Percentiles rank a stretch among this genome's conserved stretches.
These are phyloP conservation scores for Saturnispora silvae DNA, from an alignment of 805 yeast species.

Conservation along the genomic window DNA sequence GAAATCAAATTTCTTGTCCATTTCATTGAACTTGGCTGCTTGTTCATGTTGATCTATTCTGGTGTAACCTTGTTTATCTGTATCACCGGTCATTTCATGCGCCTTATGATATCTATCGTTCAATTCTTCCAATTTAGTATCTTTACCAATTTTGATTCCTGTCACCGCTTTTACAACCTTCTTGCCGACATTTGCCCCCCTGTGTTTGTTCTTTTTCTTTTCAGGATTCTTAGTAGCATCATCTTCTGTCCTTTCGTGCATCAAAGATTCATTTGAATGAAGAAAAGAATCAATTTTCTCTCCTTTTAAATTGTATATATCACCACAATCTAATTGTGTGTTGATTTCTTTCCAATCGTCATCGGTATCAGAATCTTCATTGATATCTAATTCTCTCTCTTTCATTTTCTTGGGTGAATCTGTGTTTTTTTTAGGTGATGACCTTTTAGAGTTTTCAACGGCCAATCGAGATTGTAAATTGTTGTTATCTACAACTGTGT, in stretches of 20 bases:
- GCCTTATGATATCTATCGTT: conserved; percentile 14
- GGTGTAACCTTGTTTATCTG: conserved; percentile 66
- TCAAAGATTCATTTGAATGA: conserved; percentile 20
- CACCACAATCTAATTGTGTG: conserved; percentile 56
- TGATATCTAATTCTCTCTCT: conserved; percentile 8
- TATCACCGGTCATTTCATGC: conserved; percentile 29
- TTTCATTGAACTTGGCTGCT: conserved; percentile 51
- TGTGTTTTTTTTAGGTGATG: background rate
- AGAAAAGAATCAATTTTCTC: conserved; percentile 37
- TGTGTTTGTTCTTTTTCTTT: conserved; percentile 10
- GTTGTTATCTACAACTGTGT: conserved; percentile 15
- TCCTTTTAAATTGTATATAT: conserved; percentile 75
- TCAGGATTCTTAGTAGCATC: background rate
- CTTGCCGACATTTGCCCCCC: conserved; percentile 10
- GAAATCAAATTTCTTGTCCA: conserved; percentile 44
- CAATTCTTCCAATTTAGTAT: conserved; percentile 7
- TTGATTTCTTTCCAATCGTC: conserved; percentile 83
- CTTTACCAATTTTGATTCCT: conserved; percentile 8
- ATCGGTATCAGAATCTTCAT: conserved; percentile 26
- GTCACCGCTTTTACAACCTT: conserved; percentile 6
- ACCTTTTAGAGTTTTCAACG: background rate
- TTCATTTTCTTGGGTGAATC: background rate
- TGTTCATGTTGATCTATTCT: conserved; percentile 83
- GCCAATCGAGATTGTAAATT: conserved; percentile 8
- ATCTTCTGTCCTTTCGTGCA: conserved; percentile 6